These are phyloP conservation scores for Arthroderma uncinatum DNA, from an alignment of 2,329 filamentous ascomycete species.

Conservation along the genomic window DNA sequence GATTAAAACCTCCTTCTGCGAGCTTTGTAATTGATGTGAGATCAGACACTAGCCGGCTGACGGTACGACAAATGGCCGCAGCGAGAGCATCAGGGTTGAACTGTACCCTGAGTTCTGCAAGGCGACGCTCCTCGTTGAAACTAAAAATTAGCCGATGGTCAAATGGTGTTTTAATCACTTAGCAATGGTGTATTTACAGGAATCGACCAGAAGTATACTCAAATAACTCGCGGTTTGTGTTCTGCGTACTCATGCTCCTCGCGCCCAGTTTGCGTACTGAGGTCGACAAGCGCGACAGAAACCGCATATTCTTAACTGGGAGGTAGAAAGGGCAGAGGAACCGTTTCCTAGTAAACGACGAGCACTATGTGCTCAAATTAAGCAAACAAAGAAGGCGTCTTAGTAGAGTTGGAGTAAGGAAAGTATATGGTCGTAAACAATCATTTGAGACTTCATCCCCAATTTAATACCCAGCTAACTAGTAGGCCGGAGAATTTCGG, in stretches of 20 bases:
- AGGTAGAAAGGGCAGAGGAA: neutral
- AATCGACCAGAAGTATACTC: constrained; percentile 3
- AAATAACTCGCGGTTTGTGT: constrained; percentile 26
- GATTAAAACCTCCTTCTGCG: constrained; percentile 21
- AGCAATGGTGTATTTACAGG: neutral
- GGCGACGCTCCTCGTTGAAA: constrained; percentile 13
- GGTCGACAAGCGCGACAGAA: too few species aligned
- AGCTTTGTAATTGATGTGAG: constrained; percentile 16
- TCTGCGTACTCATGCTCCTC: neutral
- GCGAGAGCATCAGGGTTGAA: constrained; percentile 11
- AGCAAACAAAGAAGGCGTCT: too few species aligned
- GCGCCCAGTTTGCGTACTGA: neutral
- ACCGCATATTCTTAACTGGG: neutral
- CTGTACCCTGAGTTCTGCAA: constrained; percentile 8
- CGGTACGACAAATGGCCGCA: neutral
- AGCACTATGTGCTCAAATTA: too few species aligned
- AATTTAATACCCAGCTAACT: too few species aligned
- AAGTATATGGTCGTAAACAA: too few species aligned
- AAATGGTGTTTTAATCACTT: neutral
- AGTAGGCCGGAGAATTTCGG: too few species aligned
- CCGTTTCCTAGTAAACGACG: too few species aligned
- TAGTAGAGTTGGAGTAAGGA: too few species aligned
- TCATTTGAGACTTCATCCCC: too few species aligned
- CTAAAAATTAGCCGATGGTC: neutral
- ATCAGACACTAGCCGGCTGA: neutral